Evolutionary conservation across 2,329 filamentous ascomycete species (phyloP).

Genomic region (Colletotrichum ledebouriae): DNA sequence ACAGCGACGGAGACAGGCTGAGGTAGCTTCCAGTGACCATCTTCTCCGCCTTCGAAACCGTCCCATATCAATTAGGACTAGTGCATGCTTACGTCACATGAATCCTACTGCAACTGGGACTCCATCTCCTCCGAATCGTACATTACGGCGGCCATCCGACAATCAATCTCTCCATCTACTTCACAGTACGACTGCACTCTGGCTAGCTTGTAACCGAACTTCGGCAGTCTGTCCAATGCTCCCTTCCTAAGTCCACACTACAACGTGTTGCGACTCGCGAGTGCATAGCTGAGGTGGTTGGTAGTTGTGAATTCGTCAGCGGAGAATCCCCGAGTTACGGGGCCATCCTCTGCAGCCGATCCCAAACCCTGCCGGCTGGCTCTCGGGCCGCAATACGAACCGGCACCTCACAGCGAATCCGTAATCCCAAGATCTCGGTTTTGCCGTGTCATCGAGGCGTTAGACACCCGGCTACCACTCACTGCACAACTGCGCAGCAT

Average conservation of each 20-base stretch:
- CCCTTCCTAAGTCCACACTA: background rate
- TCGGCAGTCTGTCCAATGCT: background rate
- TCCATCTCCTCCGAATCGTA: background rate
- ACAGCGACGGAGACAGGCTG: background rate
- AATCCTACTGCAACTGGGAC: background rate
- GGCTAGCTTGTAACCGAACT: background rate
- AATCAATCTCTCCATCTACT: background rate
- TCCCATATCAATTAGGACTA: background rate
- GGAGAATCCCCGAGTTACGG: conserved; percentile 3
- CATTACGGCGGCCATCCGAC: background rate
- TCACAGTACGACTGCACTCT: background rate
- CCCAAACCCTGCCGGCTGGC: background rate
- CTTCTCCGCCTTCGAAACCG: background rate
- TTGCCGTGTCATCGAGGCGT: conserved; percentile 51
- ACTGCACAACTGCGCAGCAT: background rate
- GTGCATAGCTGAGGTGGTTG: background rate
- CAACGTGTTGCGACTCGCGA: background rate
- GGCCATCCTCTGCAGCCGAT: conserved; percentile 6
- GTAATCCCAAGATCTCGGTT: conserved; percentile 51
- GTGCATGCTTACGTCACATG: background rate
- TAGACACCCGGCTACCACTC: background rate
- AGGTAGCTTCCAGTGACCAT: background rate
- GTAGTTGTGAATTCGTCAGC: conserved; percentile 24
- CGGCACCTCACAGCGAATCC: background rate
- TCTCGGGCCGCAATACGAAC: conserved; percentile 15